A percentile compares a stretch with the other conserved stretches of the same genome.
These are phyloP conservation scores for Backusella westeae DNA, from an alignment of 192 early-diverging fungal species.

Conservation along the genomic window DNA sequence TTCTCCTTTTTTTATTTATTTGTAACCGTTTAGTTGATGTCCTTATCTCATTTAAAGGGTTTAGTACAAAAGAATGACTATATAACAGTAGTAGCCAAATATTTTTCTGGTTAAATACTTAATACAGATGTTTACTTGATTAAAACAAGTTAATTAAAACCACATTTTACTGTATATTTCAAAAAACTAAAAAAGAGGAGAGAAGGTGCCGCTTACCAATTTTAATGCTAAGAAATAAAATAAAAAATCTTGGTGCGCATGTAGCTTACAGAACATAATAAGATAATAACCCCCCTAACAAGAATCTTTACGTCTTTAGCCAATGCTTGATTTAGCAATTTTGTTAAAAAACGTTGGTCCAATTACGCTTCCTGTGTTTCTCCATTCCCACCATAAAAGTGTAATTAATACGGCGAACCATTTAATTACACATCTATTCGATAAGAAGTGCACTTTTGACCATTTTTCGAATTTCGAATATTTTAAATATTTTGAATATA, in stretches of 20 bases:
- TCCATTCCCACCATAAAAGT: not conserved
- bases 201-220: not conserved
- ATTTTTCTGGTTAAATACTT: not conserved
- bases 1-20: not conserved
- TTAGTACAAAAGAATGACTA: not conserved
- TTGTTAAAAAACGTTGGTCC: not conserved
- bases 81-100: not conserved
- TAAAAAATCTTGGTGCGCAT: no score
- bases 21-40: not conserved
- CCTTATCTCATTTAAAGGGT: not conserved
- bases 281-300: not conserved
- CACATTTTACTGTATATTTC: not conserved
- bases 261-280: not conserved
- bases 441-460: not conserved
- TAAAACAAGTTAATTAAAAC: not conserved
- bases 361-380: not conserved
- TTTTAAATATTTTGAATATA: not conserved
- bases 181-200: not conserved
- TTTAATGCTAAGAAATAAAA: not conserved
- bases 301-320: not conserved
- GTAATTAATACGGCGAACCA: not conserved
- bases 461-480: not conserved
- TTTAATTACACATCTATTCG: not conserved
- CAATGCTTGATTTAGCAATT: not conserved
- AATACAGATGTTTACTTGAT: not conserved